phyloP scores from a whole-genome alignment of 1,284 basidiomycete genomes.

The Pterulicium gracile region DNA sequence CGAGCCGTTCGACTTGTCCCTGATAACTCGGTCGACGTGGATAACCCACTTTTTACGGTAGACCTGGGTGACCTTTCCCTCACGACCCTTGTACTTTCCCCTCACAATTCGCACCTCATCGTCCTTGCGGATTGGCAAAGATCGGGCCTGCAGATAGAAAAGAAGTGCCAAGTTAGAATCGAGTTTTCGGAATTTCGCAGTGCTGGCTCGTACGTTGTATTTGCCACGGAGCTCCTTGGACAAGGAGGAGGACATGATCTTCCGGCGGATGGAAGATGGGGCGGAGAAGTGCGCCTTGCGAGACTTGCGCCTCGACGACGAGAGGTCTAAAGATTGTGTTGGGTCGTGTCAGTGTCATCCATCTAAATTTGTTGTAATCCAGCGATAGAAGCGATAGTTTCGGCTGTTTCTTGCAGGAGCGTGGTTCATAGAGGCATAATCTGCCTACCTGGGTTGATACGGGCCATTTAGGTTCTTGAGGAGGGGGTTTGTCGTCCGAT shows the following conservation, averaged over 20 bases:
- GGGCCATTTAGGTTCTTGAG: too few relatives aligned
- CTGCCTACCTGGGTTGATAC: too few relatives aligned
- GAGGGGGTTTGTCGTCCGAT: not conserved
- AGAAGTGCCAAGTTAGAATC: not conserved
- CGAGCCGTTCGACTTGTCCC: conserved; percentile 97
- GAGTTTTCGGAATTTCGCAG: conserved; percentile 1
- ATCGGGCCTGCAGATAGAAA: conserved; percentile 53
- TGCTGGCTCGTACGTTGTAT: conserved; percentile 66
- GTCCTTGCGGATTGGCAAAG: conserved; percentile 94
- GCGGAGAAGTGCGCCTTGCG: conserved; percentile 95
- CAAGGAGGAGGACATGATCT: conserved; percentile 95
- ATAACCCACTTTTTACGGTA: conserved; percentile 99
- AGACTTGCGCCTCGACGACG: conserved; percentile 89
- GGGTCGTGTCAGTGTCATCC: too few relatives aligned
- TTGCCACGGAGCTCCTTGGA: conserved; percentile 92
- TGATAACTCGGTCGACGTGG: conserved; percentile 95
- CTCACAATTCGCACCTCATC: conserved; percentile 97
- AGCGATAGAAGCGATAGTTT: too few relatives aligned
- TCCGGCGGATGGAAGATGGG: conserved; percentile 88
- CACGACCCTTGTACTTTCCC: conserved; percentile 95
- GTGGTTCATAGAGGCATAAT: too few relatives aligned
- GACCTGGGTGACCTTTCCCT: conserved; percentile 95
- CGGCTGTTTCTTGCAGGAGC: too few relatives aligned
- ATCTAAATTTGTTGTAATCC: too few relatives aligned
- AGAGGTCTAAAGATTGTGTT: conserved; percentile 55